Evolutionary conservation across 495 filamentous ascomycete genomes (phyloP), one percentile per base, ranked within the genome.

Genomic region (Penicillium soppii): DNA sequence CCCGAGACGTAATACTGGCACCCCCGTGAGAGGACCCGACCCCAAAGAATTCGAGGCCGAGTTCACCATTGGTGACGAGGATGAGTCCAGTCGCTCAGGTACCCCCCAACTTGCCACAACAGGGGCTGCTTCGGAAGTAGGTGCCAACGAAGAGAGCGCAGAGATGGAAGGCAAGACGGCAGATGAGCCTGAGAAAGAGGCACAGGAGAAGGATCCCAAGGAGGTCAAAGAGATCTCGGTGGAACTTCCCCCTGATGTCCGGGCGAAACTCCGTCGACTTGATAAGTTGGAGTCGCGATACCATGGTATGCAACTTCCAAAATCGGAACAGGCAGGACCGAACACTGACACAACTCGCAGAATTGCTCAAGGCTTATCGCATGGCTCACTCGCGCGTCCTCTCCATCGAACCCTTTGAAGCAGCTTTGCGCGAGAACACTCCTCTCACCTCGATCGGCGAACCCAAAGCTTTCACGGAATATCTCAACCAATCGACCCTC

Each of bases 321-420:
- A 22, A n/a, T 13, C 30, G 47, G 10, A 29, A n/a, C 20, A 39
- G 43, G 10, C 43, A 48, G 9, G 13, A 20, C 26, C 5, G n/a
- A 38, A 40, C n/a, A 32, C 48, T 57, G n/a, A 57, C 61, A 53
- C 21, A 17, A 21, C 35, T 6, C 44, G 8, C 53, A 95, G 94
- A 97, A 58, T 79, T 98, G 0, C 77, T 97, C 43, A 87, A 90
- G 33, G 94, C 91, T 2, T 98, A 98, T 67, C 84, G 90, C 41
- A 82, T 89, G 41, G 92, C 92, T 4, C 94, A 97, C 70, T 83
- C 89, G 23, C 84, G 90, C 23, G 88, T 90, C 23, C 77, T 84
- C 5, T 80, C 85, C 2, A 95, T 97, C 59, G 94, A 97, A 61
- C 87, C 88, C 0, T 97, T 98, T 60, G 94, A 98, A 72, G 88